These are phyloP conservation scores for Lentinula novae-zelandiae DNA, from an alignment of 1,284 basidiomycete species.

Conservation along the genomic window DNA sequence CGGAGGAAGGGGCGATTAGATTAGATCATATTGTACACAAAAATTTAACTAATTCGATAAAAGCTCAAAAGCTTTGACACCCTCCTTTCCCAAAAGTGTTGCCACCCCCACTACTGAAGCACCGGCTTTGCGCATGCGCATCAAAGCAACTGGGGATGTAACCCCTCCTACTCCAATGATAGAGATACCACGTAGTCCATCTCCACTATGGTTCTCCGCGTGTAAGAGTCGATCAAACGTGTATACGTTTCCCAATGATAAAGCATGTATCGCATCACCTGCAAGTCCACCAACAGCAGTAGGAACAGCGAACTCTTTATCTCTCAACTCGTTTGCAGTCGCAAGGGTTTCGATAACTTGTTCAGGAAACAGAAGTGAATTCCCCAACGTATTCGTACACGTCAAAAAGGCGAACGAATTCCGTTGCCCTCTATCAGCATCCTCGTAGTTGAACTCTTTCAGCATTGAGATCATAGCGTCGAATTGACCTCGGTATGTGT, in stretches of 20 bases:
- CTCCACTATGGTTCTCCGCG: slow-evolving; percentile 11
- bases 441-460: slow-evolving; percentile 23
- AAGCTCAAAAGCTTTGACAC: slow-evolving; percentile 60
- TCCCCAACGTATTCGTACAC: slow-evolving; percentile 77
- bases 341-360: slow-evolving; percentile 30
- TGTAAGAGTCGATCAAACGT: slow-evolving; percentile 51
- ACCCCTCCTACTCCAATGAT: slow-evolving; percentile 80
- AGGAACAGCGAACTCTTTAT: slow-evolving; percentile 50
- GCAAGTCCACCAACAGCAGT: slow-evolving; percentile 67
- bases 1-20: not conserved
- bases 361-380: slow-evolving; percentile 57
- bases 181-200: slow-evolving; percentile 44
- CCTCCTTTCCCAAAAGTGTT: slow-evolving; percentile 65
- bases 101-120: slow-evolving; percentile 72
- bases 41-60: not conserved
- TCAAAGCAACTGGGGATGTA: slow-evolving; percentile 49
- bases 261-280: slow-evolving; percentile 69
- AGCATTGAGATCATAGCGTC: slow-evolving; percentile 45
- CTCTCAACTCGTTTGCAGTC: not conserved
- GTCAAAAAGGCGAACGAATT: slow-evolving; percentile 60
- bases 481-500: slow-evolving; percentile 62
- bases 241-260: slow-evolving; percentile 72
- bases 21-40: not conserved
- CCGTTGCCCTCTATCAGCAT: slow-evolving; percentile 17
- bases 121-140: slow-evolving; percentile 67